Percentiles rank a stretch among this genome's conserved stretches.
Evolutionary conservation across 1,139 yeast species (phyloP).

Genomic region (Yamadazyma membranifaciens): DNA sequence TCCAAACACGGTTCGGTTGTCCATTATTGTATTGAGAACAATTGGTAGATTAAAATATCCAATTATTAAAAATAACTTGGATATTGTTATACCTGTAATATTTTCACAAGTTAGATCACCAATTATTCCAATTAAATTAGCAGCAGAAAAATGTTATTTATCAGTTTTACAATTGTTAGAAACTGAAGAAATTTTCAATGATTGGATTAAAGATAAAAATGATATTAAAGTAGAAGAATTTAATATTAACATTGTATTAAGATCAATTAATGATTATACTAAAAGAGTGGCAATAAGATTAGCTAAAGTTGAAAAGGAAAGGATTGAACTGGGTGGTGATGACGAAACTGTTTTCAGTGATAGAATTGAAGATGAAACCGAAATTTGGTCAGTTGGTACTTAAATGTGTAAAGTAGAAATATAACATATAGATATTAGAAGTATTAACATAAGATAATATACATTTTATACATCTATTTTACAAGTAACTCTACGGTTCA

Average conservation of each 20-base stretch:
- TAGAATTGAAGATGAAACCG: slow-evolving; percentile 79
- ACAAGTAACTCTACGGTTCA: slow-evolving; percentile 10
- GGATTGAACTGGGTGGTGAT: slow-evolving; percentile 89
- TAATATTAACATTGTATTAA: slow-evolving; percentile 54
- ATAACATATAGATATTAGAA: slow-evolving; percentile 22
- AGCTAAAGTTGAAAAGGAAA: slow-evolving; percentile 81
- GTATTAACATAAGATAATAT: slow-evolving; percentile 20
- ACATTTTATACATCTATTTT: slow-evolving; percentile 8
- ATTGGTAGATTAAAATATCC: slow-evolving; percentile 61
- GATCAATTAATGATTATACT: slow-evolving; percentile 86
- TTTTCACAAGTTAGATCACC: slow-evolving; percentile 84
- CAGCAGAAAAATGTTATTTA: slow-evolving; percentile 89
- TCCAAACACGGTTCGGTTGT: slow-evolving; percentile 75
- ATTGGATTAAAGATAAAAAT: slow-evolving; percentile 50
- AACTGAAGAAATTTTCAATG: slow-evolving; percentile 63
- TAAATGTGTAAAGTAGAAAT: background rate
- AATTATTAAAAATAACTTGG: slow-evolving; percentile 51
- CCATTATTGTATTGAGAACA: slow-evolving; percentile 76
- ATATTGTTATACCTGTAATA: slow-evolving; percentile 65
- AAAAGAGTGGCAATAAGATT: slow-evolving; percentile 82
- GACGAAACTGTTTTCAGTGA: slow-evolving; percentile 83
- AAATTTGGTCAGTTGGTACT: slow-evolving; percentile 83
- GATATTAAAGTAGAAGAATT: slow-evolving; percentile 29
- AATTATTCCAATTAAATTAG: slow-evolving; percentile 85
- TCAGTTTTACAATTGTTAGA: slow-evolving; percentile 72